phyloP scores from a whole-genome alignment of 2,329 filamentous ascomycete genomes.

The Colletotrichum chrysophilum region DNA sequence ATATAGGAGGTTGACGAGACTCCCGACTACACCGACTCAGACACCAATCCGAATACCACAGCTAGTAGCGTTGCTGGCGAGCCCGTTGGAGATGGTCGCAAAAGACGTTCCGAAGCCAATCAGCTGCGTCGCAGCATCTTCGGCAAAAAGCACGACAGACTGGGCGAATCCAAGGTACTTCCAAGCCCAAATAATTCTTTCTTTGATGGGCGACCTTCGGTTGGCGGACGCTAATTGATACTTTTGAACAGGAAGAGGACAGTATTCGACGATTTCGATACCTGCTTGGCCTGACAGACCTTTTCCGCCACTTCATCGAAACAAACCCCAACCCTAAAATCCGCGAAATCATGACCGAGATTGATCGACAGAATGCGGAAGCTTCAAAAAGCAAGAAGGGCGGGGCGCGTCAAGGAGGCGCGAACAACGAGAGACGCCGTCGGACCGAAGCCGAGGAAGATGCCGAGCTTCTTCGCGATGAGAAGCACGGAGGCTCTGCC shows the following conservation, averaged over 20 bases:
- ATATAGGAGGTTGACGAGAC: constrained; percentile 67
- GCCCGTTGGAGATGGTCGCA: constrained; percentile 74
- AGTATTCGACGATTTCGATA: constrained; percentile 94
- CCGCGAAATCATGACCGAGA: constrained; percentile 90
- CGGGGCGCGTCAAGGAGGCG: constrained; percentile 82
- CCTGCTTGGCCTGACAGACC: constrained; percentile 89
- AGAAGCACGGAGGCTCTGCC: constrained; percentile 84
- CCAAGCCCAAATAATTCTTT: neutral
- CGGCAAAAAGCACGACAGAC: constrained; percentile 89
- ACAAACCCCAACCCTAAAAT: constrained; percentile 95
- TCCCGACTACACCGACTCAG: constrained; percentile 69
- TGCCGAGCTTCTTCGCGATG: constrained; percentile 84
- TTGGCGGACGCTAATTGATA: neutral
- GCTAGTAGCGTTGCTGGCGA: constrained; percentile 90
- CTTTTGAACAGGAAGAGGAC: constrained; percentile 78
- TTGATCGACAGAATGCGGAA: constrained; percentile 90
- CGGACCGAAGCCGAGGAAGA: constrained; percentile 98
- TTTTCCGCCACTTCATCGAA: constrained; percentile 99
- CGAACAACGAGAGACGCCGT: constrained; percentile 76
- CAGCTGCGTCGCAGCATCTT: constrained; percentile 91
- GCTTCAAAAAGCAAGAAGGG: constrained; percentile 74
- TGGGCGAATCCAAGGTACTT: constrained; percentile 88
- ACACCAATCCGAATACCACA: constrained; percentile 71
- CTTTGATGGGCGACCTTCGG: neutral
- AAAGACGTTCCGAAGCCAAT: constrained; percentile 84